Evolutionary conservation across 306 rosid genomes (phyloP).

Genomic region (Rubus idaeus): DNA sequence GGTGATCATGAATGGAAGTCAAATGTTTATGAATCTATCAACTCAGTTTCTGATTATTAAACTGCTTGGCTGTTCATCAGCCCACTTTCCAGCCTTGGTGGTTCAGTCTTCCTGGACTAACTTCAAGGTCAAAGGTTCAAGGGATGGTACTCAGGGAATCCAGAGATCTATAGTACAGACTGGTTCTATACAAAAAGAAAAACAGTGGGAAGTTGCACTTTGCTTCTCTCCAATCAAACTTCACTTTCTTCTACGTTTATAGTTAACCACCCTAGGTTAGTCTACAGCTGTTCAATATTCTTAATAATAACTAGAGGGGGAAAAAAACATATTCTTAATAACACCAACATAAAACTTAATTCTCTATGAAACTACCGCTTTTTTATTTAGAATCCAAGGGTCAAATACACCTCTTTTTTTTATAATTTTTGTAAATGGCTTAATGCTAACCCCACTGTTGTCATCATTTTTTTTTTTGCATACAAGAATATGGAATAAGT

Average conservation of each 20-base stretch:
- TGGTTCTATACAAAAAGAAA: not conserved
- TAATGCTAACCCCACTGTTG: not conserved
- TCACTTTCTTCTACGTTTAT: no score
- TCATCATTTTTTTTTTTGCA: not conserved
- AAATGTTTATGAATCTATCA: not conserved
- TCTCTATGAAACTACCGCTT: not conserved
- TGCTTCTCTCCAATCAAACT: not conserved
- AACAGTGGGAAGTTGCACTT: not conserved
- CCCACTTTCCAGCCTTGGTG: not conserved
- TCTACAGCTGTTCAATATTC: not conserved
- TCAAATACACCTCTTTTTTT: not conserved
- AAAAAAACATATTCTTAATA: not conserved
- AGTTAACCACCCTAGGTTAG: not conserved
- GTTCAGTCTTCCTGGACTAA: not conserved
- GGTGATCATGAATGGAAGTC: not conserved
- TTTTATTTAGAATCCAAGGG: not conserved
- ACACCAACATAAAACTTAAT: not conserved
- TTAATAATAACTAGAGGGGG: not conserved
- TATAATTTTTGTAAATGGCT: not conserved
- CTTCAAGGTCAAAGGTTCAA: not conserved
- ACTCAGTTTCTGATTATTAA: slow-evolving; percentile 6
- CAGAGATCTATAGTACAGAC: not conserved
- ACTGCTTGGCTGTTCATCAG: not conserved
- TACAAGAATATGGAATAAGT: not conserved
- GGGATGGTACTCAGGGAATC: not conserved